Conservation (phyloP, 495 filamentous ascomycete genomes). For the Talaromyces ruber region DNA sequence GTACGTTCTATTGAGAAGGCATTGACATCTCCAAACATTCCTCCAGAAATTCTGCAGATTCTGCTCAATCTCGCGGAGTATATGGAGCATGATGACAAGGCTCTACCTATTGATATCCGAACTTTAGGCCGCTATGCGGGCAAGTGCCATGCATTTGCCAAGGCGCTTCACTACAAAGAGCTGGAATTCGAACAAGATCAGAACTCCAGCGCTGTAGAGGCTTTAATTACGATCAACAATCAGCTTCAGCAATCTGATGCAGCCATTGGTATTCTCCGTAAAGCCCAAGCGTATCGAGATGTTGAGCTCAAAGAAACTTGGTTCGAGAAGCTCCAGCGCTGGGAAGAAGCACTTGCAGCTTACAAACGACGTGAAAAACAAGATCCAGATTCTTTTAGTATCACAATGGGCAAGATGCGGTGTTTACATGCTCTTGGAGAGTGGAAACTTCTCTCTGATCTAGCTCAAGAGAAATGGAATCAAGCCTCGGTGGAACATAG, state of each 20-base stretch:
- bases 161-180: slow-evolving; percentile 97
- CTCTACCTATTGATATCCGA: slow-evolving; percentile 92
- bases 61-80: slow-evolving; percentile 96
- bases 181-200: slow-evolving; percentile 97
- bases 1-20: slow-evolving; percentile 93
- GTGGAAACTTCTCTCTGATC: slow-evolving; percentile 82
- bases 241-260: slow-evolving; percentile 96
- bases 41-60: slow-evolving; percentile 88
- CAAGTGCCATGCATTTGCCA: slow-evolving; percentile 94
- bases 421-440: slow-evolving; percentile 95
- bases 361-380: slow-evolving; percentile 72
- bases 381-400: slow-evolving; percentile 71
- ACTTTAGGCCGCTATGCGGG: slow-evolving; percentile 86
- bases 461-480: slow-evolving; percentile 89
- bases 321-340: slow-evolving; percentile 96
- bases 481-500: slow-evolving; percentile 77
- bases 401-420: slow-evolving; percentile 99
- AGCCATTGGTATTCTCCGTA: slow-evolving; percentile 90
- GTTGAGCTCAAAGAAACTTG: slow-evolving; percentile 93
- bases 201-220: slow-evolving; percentile 90
- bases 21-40: slow-evolving; percentile 84
- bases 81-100: slow-evolving; percentile 99
- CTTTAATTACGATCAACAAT: slow-evolving; percentile 97
- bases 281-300: slow-evolving; percentile 89
- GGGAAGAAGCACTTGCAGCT: slow-evolving; percentile 93